A percentile compares a stretch with the other conserved stretches of the same genome.
Conservation (phyloP, 768 basidiomycete genomes). For the Mrakia frigida region DNA sequence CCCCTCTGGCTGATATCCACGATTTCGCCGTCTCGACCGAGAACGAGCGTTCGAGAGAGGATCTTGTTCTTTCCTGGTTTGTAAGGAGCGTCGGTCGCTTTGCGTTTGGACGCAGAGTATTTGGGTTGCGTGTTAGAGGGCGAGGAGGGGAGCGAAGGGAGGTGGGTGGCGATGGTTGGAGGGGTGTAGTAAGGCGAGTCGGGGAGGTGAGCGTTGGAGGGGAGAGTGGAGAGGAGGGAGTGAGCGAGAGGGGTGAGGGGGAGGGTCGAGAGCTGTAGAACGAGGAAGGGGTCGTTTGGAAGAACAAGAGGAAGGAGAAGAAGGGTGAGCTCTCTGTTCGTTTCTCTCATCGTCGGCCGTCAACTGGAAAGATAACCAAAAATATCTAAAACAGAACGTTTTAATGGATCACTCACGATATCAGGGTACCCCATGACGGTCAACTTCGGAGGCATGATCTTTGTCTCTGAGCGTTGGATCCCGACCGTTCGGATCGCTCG, state of each 20-base stretch:
- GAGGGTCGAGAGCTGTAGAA: not conserved
- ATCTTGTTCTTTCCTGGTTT: too few relatives aligned
- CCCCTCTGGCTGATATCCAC: not conserved
- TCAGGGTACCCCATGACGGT: not conserved
- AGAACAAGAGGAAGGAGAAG: not conserved
- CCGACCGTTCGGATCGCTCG: not conserved
- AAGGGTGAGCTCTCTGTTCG: not conserved
- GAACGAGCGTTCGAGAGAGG: not conserved
- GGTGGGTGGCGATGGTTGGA: not conserved
- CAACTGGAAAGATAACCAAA: too few relatives aligned
- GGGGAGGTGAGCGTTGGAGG: not conserved
- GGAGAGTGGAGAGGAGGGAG: not conserved
- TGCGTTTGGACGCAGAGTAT: not conserved
- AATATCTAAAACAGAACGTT: too few relatives aligned
- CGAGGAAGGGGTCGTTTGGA: not conserved
- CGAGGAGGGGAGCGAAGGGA: not conserved
- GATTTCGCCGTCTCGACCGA: not conserved
- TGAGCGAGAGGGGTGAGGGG: not conserved
- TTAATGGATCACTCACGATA: not conserved
- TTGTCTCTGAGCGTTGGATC: not conserved
- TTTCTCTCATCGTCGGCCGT: too few relatives aligned
- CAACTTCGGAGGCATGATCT: not conserved
- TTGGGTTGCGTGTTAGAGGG: too few relatives aligned
- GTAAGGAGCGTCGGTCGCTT: not conserved
- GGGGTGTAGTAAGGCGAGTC: not conserved